These are phyloP conservation scores for Cystofilobasidium ferigula DNA, from an alignment of 768 basidiomycete genomes.

Conservation along the genomic window DNA sequence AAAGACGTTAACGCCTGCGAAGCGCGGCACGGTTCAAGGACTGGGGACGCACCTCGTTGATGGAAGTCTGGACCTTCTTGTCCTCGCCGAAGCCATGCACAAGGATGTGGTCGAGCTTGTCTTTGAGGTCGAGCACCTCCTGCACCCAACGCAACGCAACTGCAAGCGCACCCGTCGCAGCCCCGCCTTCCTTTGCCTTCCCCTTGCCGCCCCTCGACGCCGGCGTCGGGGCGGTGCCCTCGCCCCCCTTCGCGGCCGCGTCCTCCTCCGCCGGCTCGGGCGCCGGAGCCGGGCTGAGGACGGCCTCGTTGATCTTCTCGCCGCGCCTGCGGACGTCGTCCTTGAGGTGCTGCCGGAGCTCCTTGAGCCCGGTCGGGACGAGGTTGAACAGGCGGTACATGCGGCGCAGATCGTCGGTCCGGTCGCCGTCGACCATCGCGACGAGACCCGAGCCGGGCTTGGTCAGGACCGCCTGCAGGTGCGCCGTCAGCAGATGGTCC, in stretches of 20 bases:
- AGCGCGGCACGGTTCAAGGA: neutral
- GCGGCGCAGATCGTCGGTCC: constrained; percentile 61
- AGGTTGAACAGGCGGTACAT: constrained; percentile 63
- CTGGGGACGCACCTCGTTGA: constrained; percentile 58
- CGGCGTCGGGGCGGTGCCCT: constrained; percentile 35
- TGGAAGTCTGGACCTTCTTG: constrained; percentile 61
- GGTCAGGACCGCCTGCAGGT: constrained; percentile 60
- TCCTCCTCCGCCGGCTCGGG: constrained; percentile 33
- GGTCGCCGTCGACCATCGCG: constrained; percentile 71
- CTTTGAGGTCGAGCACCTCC: constrained; percentile 78
- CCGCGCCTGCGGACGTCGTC: constrained; percentile 64
- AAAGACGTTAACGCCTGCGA: neutral
- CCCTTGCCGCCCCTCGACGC: too few relatives aligned
- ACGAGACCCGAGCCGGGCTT: constrained; percentile 78
- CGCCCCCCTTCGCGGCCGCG: constrained; percentile 37
- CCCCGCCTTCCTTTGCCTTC: constrained; percentile 47
- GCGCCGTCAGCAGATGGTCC: constrained; percentile 61
- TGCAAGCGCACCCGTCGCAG: constrained; percentile 41
- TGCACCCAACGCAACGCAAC: constrained; percentile 86
- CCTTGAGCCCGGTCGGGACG: constrained; percentile 49
- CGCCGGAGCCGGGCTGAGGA: constrained; percentile 15
- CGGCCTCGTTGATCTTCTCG: constrained; percentile 58
- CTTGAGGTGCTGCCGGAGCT: constrained; percentile 57
- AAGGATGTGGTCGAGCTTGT: constrained; percentile 74
- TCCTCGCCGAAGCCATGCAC: constrained; percentile 58